Base-by-base conservation (phyloP, 352 stramenopile genomes). In the Pythium brachiatum region DNA sequence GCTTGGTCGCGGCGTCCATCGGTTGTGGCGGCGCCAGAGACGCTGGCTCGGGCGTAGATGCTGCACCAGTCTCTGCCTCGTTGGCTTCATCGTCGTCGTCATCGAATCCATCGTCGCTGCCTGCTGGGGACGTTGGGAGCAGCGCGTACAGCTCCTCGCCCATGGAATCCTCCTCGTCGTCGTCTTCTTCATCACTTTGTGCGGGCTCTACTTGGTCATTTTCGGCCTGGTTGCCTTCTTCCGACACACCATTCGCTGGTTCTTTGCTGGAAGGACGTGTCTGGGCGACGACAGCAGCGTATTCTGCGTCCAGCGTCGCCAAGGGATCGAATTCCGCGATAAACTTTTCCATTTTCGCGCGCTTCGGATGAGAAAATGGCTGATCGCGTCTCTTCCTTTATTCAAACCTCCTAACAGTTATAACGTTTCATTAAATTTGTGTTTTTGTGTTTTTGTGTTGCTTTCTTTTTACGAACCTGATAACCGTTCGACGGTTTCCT, bases 231-330 rank as follows among this genome's bases (percentile, higher is more conserved):
- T 59, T 34, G 20, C 51, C 38, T 0, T 16, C 55, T 39, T 0
- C 27, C 4, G 39, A 47, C 18, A 16, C 4, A 32, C 11, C 43
- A 36, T 29, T 7, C 12, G 31, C 20, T 20, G 15, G 32, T 46
- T 26, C n/a, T 27, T 31, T 60, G 27, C 9, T 31, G 38, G 50
- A 39, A 15, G 29, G n/a, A 31, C n/a, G 62, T 69, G 51, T 57
- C 23, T 60, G 79, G 23, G 77, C 77, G 41, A 90, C 15, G 8
- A 89, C 76, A 8, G 74, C 72, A 18, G 74, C 78, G 59, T 90
- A 90, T 59, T 90, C 81, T 50, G 74, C 78, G 20, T 90, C 81
- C 1, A 90, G 69, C 58, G 60, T 50, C 43, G 66, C 76, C 2
- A 90, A 73, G 55, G 75, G 79, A 61, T 90, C 81, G 39, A 76